These are phyloP conservation scores for Fraxinus dipetala DNA, from an alignment of 305 asterid genomes.

Conservation along the genomic window DNA sequence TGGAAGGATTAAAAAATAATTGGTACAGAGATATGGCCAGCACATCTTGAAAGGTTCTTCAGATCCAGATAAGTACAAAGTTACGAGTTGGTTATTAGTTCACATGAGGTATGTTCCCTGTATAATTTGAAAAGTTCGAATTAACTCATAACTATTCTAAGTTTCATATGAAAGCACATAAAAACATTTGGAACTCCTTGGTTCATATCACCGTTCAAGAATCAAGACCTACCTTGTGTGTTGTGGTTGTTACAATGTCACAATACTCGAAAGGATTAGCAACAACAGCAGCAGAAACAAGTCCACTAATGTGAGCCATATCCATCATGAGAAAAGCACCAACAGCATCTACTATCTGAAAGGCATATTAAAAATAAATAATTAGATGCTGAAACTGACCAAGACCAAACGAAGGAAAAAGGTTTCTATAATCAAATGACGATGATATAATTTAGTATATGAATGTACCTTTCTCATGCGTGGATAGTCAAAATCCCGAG, in stretches of 20 bases:
- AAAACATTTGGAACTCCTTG: neutral
- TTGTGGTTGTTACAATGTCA: slow-evolving; percentile 93
- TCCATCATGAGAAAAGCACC: slow-evolving; percentile 99
- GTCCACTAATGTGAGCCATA: slow-evolving; percentile 97
- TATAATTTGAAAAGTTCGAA: neutral
- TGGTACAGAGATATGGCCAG: neutral
- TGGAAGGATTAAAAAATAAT: neutral
- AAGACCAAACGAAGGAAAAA: neutral
- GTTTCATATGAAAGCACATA: neutral
- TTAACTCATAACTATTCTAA: neutral
- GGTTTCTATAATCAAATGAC: neutral
- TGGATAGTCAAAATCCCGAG: slow-evolving; percentile 89
- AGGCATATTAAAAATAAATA: slow-evolving; percentile 7
- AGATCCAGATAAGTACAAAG: neutral
- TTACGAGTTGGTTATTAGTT: neutral
- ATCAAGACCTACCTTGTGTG: slow-evolving; percentile 68
- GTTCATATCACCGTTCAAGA: neutral
- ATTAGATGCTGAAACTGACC: slow-evolving; percentile 18
- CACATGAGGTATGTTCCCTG: neutral
- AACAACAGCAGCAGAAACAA: slow-evolving; percentile 89
- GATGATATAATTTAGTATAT: neutral
- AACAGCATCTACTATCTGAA: slow-evolving; percentile 80
- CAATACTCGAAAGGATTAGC: slow-evolving; percentile 89
- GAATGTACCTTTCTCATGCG: slow-evolving; percentile 73
- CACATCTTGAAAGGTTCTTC: neutral